A percentile compares a stretch with the other conserved stretches of the same genome.
Evolutionary conservation across 2,329 filamentous ascomycete species (phyloP).

Genomic region (Verticillium isaacii): DNA sequence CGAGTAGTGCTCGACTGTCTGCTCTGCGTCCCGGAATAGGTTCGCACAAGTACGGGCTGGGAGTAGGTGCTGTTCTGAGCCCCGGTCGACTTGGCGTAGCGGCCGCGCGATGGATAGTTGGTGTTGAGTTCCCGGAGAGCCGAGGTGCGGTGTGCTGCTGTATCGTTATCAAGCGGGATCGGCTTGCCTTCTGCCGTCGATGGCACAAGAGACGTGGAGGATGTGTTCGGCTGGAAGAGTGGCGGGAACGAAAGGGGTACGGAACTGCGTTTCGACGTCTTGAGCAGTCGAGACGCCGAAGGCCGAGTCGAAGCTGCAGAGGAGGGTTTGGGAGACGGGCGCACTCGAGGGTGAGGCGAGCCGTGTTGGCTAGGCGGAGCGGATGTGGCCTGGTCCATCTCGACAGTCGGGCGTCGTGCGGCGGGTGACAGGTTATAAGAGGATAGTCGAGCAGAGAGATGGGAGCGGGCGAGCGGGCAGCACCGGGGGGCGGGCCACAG

Average conservation of each 20-base stretch:
- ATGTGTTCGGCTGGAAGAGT: constrained; percentile 42
- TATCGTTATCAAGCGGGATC: constrained; percentile 52
- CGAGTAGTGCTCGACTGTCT: constrained; percentile 25
- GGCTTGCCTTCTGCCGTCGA: constrained; percentile 52
- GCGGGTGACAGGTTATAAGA: not conserved
- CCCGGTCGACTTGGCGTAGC: constrained; percentile 51
- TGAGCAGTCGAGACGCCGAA: constrained; percentile 3
- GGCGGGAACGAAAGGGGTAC: constrained; percentile 45
- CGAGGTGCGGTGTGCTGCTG: constrained; percentile 51
- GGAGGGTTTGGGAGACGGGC: not conserved
- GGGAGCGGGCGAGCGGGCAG: not conserved
- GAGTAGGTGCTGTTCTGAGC: constrained; percentile 56
- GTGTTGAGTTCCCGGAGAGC: constrained; percentile 56
- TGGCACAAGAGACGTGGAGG: constrained; percentile 47
- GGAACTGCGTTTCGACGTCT: constrained; percentile 19
- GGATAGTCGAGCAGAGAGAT: too few species aligned
- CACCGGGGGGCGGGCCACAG: not conserved
- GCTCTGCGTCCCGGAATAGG: constrained; percentile 47
- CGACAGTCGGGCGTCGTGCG: constrained; percentile 3
- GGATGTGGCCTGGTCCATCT: constrained; percentile 7
- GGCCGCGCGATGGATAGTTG: constrained; percentile 52
- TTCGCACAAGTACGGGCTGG: constrained; percentile 62
- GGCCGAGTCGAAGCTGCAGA: not conserved
- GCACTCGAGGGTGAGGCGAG: constrained; percentile 5
- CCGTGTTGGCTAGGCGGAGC: constrained; percentile 5